phyloP scores from a whole-genome alignment of 2,329 filamentous ascomycete genomes.

The Botryosphaeria dothidea region DNA sequence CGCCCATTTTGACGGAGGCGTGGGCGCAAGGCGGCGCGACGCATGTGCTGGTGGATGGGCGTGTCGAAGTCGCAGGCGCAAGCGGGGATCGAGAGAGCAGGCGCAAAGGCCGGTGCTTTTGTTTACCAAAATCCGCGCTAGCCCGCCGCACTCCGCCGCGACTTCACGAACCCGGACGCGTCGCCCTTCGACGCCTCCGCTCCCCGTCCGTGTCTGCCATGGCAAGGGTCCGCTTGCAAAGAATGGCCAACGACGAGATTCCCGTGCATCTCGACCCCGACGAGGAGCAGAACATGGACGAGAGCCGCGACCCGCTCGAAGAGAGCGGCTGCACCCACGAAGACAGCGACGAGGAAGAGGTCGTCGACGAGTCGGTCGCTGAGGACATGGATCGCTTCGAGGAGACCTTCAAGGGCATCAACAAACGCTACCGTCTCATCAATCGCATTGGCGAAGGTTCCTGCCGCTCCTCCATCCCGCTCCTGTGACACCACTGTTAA shows the following conservation, averaged over 20 bases:
- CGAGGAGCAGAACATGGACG: constrained; percentile 37
- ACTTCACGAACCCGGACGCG: background rate
- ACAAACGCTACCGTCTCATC: constrained; percentile 81
- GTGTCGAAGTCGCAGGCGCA: constrained; percentile 15
- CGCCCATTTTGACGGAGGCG: constrained; percentile 59
- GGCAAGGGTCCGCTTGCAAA: background rate
- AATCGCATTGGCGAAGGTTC: constrained; percentile 95
- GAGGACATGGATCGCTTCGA: constrained; percentile 79
- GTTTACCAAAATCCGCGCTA: constrained; percentile 17
- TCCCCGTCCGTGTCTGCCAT: background rate
- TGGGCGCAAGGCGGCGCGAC: constrained; percentile 21
- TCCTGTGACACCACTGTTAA: background rate
- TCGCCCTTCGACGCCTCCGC: background rate
- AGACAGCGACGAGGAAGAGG: constrained; percentile 50
- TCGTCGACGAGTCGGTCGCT: constrained; percentile 67
- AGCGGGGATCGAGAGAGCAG: constrained; percentile 22
- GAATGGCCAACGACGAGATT: background rate
- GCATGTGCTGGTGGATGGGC: constrained; percentile 28
- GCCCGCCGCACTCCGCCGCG: background rate
- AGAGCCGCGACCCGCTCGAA: constrained; percentile 51
- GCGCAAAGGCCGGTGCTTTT: background rate
- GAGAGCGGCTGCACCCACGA: constrained; percentile 52
- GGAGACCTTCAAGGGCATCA: constrained; percentile 79
- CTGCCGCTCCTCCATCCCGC: background rate
- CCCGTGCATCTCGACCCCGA: background rate